These are phyloP conservation scores for Sugiyamaella smithiae DNA, from an alignment of 805 yeast genomes.

Conservation along the genomic window DNA sequence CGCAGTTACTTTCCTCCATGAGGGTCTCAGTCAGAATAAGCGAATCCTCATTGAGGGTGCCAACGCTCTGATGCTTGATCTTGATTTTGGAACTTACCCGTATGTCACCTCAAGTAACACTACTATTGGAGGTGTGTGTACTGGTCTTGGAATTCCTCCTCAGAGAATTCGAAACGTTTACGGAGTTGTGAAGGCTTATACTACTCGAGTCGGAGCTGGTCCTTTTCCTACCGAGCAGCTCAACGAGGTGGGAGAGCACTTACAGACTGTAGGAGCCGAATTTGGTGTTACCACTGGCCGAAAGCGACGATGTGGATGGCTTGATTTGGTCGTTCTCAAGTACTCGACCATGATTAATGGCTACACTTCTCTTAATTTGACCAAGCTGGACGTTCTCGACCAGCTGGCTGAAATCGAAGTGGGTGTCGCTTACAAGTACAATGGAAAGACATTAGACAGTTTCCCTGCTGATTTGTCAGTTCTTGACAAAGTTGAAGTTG, in stretches of 20 bases:
- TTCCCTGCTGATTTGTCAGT: constrained; percentile 91
- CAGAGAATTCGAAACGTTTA: constrained; percentile 70
- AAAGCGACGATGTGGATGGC: constrained; percentile 99
- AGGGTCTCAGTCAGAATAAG: constrained; percentile 75
- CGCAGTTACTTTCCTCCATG: constrained; percentile 70
- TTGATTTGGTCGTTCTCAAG: constrained; percentile 90
- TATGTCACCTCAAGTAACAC: constrained; percentile 94
- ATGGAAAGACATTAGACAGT: constrained; percentile 69
- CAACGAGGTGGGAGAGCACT: constrained; percentile 77
- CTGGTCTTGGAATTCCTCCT: constrained; percentile 98
- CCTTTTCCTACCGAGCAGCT: constrained; percentile 98
- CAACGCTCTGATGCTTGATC: constrained; percentile 94
- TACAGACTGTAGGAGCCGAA: constrained; percentile 92
- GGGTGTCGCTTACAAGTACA: constrained; percentile 76
- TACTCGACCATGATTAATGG: constrained; percentile 92
- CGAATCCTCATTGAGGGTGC: constrained; percentile 96
- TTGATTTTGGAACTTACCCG: constrained; percentile 98
- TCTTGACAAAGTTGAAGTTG: constrained; percentile 88
- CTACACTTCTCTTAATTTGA: constrained; percentile 88
- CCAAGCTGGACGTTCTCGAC: constrained; percentile 94
- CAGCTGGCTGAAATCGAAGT: constrained; percentile 83
- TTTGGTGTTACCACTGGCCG: constrained; percentile 98
- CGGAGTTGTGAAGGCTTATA: constrained; percentile 98
- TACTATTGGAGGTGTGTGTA: constrained; percentile 96
- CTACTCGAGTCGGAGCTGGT: constrained; percentile 98